Evolutionary conservation across 169 alveolate genomes (phyloP), one percentile per base, ranked within the genome.

Genomic region (Plasmodium relictum): DNA sequence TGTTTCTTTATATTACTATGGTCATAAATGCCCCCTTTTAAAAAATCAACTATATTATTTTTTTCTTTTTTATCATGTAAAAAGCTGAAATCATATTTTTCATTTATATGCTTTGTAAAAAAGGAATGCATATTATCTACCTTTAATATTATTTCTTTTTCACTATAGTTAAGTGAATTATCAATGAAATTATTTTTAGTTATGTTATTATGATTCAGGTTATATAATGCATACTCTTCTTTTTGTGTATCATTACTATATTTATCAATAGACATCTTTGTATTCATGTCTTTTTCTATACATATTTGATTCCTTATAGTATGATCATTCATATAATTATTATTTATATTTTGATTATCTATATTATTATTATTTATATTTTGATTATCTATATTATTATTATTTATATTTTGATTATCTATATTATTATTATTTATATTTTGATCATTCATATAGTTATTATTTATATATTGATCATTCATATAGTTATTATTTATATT

Each of bases 11-110:
- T 9, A 26, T 44, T 24, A 6, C 54, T 31, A 20, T 72, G 48
- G 48, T 72, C 69, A 10, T 72, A 24, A 3, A 52, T 41, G 0
- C 86, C 69, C 45, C 12, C 52, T 52, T 16, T 72, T 22, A 72
- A 8, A 18, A 72, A 54, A 50, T 2, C 42, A 72, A 56, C 18
- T 4, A 56, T 3, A 44, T 61, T 74, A 6, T 26, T 44, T 12
- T 18, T 6, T 58, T n/a, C 24, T 24, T 63, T 63, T 22, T 41
- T 20, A 5, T 68, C 80, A 31, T 48, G 41, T 48, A 78, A 78
- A 78, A 78, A 65, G 10, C 18, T 44, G 54, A 78, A 78, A 58
- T 78, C 89, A 26, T 78, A 78, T 24, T 78, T 78, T 59, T 14
- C 70, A 14, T 65, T 63, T 8, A 78, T 18, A n/a, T 65, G 6